A percentile compares a stretch with the other conserved stretches of the same genome.
phyloP scores from a whole-genome alignment of 2,329 filamentous ascomycete species.

The Cordyceps fumosorosea region DNA sequence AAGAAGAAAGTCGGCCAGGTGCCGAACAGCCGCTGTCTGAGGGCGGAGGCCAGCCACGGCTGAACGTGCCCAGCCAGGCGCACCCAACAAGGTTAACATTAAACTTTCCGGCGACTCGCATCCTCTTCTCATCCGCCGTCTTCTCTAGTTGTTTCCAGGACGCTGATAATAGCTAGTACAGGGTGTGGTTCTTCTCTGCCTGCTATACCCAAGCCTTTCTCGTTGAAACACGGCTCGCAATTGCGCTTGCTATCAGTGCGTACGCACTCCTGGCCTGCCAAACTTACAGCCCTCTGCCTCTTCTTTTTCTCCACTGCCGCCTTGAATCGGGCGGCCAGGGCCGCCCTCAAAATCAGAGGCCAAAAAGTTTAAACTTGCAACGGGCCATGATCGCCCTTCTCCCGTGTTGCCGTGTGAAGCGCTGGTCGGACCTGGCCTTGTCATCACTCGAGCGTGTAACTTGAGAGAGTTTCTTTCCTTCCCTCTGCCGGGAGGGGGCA shows the following conservation, averaged over 20 bases:
- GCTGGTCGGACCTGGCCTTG: too few relatives aligned
- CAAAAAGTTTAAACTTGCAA: not conserved
- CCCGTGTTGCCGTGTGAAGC: not conserved
- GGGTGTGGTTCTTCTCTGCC: conserved; percentile 3
- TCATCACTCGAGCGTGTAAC: too few relatives aligned
- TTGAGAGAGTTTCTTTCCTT: too few relatives aligned
- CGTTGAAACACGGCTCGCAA: conserved; percentile 1
- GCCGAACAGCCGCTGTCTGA: not conserved
- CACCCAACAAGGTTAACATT: conserved; percentile 4
- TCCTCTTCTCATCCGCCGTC: not conserved
- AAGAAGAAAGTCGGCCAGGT: not conserved
- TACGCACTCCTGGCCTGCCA: not conserved
- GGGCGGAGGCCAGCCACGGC: not conserved
- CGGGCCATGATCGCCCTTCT: not conserved
- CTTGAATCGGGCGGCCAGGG: not conserved
- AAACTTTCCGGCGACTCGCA: conserved; percentile 6
- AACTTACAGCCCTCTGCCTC: too few relatives aligned
- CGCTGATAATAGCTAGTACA: not conserved
- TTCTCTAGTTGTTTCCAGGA: not conserved
- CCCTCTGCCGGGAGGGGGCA: too few relatives aligned
- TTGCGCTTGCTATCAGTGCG: conserved; percentile 6
- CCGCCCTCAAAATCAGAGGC: not conserved
- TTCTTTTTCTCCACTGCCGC: not conserved
- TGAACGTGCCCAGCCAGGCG: not conserved
- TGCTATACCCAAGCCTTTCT: not conserved